Percentiles rank a stretch among this genome's conserved stretches.
Conservation (phyloP, 2,329 filamentous ascomycete genomes). For the Exophiala phaeomuriformis region DNA sequence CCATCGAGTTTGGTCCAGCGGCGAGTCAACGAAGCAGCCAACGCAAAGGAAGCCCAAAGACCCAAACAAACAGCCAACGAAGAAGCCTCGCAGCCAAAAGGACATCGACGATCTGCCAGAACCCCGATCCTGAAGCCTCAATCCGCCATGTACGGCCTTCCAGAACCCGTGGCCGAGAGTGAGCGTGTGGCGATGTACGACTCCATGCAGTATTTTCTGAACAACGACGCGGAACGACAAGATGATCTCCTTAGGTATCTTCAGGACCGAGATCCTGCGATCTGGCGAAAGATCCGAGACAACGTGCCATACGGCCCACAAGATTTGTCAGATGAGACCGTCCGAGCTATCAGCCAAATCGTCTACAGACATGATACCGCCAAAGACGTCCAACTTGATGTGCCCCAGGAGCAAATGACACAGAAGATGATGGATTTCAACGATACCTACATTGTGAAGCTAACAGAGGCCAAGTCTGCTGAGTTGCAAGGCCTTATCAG, state of each 20-base stretch:
- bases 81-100: background rate
- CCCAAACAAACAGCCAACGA: no score
- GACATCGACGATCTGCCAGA: background rate
- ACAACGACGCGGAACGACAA: background rate
- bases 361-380: background rate
- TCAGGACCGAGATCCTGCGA: background rate
- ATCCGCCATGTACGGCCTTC: background rate
- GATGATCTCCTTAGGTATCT: constrained; percentile 1
- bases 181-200: constrained; percentile 4
- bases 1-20: no score
- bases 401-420: constrained; percentile 1
- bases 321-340: background rate
- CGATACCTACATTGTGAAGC: background rate
- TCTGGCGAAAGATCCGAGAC: background rate
- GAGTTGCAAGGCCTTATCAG: constrained; percentile 3
- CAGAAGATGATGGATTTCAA: constrained; percentile 1
- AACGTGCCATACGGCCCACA: background rate
- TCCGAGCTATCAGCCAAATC: background rate
- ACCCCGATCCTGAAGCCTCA: background rate
- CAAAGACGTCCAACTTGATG: background rate
- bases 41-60: no score
- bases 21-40: no score
- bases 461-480: background rate
- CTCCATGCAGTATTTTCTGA: background rate
- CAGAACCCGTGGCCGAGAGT: background rate